phyloP scores from a whole-genome alignment of 1,284 basidiomycete genomes.

The Cutaneotrichosporon mucoides region DNA sequence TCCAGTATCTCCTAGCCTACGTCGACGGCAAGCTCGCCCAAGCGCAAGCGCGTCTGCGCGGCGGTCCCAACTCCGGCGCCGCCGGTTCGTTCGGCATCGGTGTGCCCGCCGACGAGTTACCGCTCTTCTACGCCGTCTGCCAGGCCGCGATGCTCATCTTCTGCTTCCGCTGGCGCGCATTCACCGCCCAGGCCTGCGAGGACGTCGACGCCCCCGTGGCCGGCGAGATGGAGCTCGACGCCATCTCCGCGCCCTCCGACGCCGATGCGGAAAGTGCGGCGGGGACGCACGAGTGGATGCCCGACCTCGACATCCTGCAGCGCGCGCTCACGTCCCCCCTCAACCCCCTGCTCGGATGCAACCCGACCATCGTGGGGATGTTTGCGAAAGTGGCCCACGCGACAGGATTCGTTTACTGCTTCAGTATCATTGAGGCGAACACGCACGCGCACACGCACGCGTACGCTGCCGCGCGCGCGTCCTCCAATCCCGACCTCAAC shows the following conservation, averaged over 20 bases:
- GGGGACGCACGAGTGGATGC: conserved; percentile 63
- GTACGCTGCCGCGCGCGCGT: conserved; percentile 18
- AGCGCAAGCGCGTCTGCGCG: conserved; percentile 50
- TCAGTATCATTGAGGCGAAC: conserved; percentile 86
- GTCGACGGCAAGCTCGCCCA: conserved; percentile 70
- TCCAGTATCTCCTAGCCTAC: conserved; percentile 78
- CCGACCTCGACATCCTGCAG: conserved; percentile 73
- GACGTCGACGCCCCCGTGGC: conserved; percentile 57
- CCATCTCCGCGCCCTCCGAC: conserved; percentile 49
- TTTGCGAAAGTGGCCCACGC: conserved; percentile 91
- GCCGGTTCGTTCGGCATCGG: not conserved
- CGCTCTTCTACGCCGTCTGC: conserved; percentile 84
- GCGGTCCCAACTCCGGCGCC: too few species aligned
- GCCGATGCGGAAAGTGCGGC: conserved; percentile 46
- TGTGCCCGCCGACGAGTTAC: conserved; percentile 44
- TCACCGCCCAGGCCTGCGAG: conserved; percentile 15
- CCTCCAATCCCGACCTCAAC: conserved; percentile 9
- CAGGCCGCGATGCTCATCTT: conserved; percentile 96
- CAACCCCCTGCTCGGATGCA: conserved; percentile 89
- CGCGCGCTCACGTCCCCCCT: conserved; percentile 74
- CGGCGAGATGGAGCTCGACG: conserved; percentile 49
- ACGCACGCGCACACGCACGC: conserved; percentile 22
- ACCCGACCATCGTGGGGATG: conserved; percentile 82
- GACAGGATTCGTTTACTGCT: conserved; percentile 92
- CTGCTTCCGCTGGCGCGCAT: conserved; percentile 86